Base-by-base conservation (phyloP, 2,329 filamentous ascomycete genomes). In the Mariannaea sp. region DNA sequence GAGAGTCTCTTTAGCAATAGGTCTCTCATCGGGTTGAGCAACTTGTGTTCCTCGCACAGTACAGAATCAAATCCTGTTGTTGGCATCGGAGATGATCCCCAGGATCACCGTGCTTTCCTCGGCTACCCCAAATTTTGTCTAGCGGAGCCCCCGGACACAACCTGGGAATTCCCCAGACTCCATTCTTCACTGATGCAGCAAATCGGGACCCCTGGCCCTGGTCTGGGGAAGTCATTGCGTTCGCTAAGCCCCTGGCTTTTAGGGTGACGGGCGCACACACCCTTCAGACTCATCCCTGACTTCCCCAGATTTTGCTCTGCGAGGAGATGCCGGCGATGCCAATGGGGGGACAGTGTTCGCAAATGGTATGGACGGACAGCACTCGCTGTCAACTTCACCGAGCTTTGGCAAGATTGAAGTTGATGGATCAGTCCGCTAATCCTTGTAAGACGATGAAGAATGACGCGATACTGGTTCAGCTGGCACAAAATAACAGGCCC, bases 231-330 rank as follows among this genome's bases (percentile, higher is more conserved):
- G 58, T 60, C 55, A 49, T 65, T 61, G 55, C 55, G 57, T 61
- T 65, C 59, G 59, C 56, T 50, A 58, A 51, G 61, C 49, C 66
- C 67, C 63, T 64, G 52, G 54, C 47, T 51, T 58, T 58, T 58
- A 57, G 49, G 47, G 60, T 60, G 61, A 62, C 50, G 60, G n/a
- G 66, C 45, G 64, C 63, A 65, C 67, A 62, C 65, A 66, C 68
- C 60, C 64, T 55, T 51, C 43, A 49, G 40, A 56, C 47, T 48
- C 53, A 67, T 65, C 68, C 68, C 65, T 68, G 68, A 38, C 59
- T 70, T 69, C 68, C 68, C 68, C 68, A 61, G 68, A 70, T 69
- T 71, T 60, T 65, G 35, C 46, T 58, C 53, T 46, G 52, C n/a
- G n/a, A n/a, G n/a, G n/a, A n/a, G n/a, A n/a, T n/a, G 56, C 17